Conservation (phyloP, 1,284 basidiomycete species). For the Rhodotorula sp. region DNA sequence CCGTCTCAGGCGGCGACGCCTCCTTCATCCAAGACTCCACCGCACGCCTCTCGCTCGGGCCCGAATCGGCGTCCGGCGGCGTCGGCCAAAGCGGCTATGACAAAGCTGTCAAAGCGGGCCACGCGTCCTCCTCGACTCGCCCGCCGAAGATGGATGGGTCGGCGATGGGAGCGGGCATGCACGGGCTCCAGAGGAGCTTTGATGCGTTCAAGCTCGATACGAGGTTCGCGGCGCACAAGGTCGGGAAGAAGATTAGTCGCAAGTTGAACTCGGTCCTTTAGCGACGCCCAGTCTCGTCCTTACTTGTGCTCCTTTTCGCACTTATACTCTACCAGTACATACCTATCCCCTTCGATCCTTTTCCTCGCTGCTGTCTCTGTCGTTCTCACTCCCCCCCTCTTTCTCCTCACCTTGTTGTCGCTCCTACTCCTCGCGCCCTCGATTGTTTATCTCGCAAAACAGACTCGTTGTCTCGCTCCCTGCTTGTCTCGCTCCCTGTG, state of each 20-base stretch:
- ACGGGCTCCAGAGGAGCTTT: conserved; percentile 38
- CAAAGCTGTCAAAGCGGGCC: conserved; percentile 22
- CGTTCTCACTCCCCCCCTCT: too few relatives aligned
- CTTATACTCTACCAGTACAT: too few relatives aligned
- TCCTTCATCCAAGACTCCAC: conserved; percentile 29
- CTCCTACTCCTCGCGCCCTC: too few relatives aligned
- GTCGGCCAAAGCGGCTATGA: conserved; percentile 35
- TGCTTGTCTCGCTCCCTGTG: too few relatives aligned
- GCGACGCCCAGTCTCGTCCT: neutral
- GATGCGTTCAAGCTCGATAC: conserved; percentile 41
- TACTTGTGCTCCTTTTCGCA: too few relatives aligned
- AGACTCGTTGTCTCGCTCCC: too few relatives aligned
- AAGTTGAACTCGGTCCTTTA: conserved; percentile 20
- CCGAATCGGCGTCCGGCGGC: neutral
- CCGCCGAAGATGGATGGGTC: conserved; percentile 30
- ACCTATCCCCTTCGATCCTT: too few relatives aligned
- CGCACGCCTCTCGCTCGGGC: conserved; percentile 19
- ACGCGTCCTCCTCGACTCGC: conserved; percentile 14
- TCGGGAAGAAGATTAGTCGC: conserved; percentile 26
- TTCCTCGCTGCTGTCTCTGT: too few relatives aligned
- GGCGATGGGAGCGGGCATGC: conserved; percentile 36
- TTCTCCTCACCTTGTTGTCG: too few relatives aligned
- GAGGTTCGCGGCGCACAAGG: conserved; percentile 34
- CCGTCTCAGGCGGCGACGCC: conserved; percentile 15
- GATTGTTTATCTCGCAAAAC: too few relatives aligned